Percentiles rank a stretch among this genome's conserved stretches.
Evolutionary conservation across 2,329 filamentous ascomycete species (phyloP).

Genomic region (Fusarium incarnatum): DNA sequence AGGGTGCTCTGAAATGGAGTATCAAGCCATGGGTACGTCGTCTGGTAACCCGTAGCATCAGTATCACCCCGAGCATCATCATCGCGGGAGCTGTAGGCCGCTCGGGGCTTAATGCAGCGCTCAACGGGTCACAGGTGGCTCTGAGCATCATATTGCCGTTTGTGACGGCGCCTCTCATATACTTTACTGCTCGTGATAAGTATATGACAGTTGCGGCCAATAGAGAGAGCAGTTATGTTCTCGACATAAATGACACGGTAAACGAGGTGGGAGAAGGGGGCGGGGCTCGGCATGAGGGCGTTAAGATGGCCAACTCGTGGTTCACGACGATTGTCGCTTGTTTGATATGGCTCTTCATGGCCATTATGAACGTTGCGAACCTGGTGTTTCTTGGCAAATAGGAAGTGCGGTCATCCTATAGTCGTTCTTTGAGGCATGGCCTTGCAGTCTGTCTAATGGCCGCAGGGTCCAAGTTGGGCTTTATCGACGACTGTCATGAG

Average conservation of each 20-base stretch:
- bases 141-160: conserved; percentile 85
- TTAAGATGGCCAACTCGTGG: conserved; percentile 81
- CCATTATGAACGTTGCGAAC: conserved; percentile 82
- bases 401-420: neutral
- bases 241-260: neutral
- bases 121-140: conserved; percentile 82
- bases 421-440: neutral
- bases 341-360: conserved; percentile 78
- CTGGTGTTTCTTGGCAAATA: conserved; percentile 60
- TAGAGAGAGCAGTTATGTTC: neutral
- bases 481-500: neutral
- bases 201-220: conserved; percentile 76
- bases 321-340: conserved; percentile 66
- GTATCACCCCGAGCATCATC: conserved; percentile 84
- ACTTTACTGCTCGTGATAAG: conserved; percentile 81
- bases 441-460: neutral
- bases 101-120: conserved; percentile 74
- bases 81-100: conserved; percentile 83
- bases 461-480: neutral
- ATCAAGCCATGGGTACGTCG: conserved; percentile 84
- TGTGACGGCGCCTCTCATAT: conserved; percentile 84
- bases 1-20: conserved; percentile 74
- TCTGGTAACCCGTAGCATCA: conserved; percentile 81
- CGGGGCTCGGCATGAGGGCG: conserved; percentile 30
- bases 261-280: neutral